Evolutionary conservation across 2,329 filamentous ascomycete genomes (phyloP), one percentile per base, ranked within the genome.

Genomic region (Claviceps citrina): DNA sequence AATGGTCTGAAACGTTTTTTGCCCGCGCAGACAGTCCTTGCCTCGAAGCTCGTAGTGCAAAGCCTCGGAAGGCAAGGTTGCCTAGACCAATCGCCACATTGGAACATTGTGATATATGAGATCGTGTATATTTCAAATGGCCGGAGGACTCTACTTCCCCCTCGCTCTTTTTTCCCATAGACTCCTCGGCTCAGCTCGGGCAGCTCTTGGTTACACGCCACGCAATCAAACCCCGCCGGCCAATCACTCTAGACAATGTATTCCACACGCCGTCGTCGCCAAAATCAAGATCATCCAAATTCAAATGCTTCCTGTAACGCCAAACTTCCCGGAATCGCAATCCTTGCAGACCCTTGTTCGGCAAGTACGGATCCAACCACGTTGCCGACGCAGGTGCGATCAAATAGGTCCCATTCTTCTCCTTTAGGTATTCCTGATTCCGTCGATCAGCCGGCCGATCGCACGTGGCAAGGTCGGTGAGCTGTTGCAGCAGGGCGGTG

Each of bases 201-300:
- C 73, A 78, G 53, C 70, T 76, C 60, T 74, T 78, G 18, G 75
- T 79, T 7, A 81, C 69, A 43, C 74, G 69, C 76, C 76, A 81
- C 28, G 68, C 71, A 26, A 67, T 69, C 13, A 81, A 57, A 5
- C 76, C 76, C 37, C 76, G 63, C 47, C 74, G 65, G 28, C 76
- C 76, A 47, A 84, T 60, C 4, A 86, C 80, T 48, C 81, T 65
- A 27, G 66, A 62, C 34, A 89, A 57, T 7, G 83, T 87, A 44
- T 71, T 66, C 78, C 75, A 80, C 38, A 87, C 65, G 5, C 83
- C 83, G 49, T 87, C 82, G 44, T 82, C 77, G 2, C 65, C 80
- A 64, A 84, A 85, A 53, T 87, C 81, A 54, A 89, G 64, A 58
- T 89, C 83, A 56, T 89, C 83, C 31, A 89, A 62, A 51, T 85